These are phyloP conservation scores for Fraxinus quadrangulata DNA, from an alignment of 257 asterid genomes.

Conservation along the genomic window DNA sequence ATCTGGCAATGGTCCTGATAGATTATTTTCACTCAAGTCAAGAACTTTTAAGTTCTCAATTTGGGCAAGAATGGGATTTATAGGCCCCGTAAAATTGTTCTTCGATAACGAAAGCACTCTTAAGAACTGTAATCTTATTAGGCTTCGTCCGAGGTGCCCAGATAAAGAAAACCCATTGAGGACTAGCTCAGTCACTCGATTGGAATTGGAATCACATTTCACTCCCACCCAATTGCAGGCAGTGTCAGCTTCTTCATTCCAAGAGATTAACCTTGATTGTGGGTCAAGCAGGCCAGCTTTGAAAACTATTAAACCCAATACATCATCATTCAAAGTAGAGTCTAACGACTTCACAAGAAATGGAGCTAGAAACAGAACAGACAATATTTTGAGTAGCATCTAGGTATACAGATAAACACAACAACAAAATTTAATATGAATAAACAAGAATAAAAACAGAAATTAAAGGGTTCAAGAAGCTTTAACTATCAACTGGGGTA, in stretches of 20 bases:
- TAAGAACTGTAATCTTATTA: conserved; percentile 52
- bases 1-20: conserved; percentile 58
- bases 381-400: conserved; percentile 31
- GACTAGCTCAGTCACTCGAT: conserved; percentile 63
- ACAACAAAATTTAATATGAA: not conserved
- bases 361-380: conserved; percentile 36
- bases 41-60: conserved; percentile 46
- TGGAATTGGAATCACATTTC: conserved; percentile 50
- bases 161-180: conserved; percentile 64
- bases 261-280: conserved; percentile 53
- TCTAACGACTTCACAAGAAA: conserved; percentile 40
- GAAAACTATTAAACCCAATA: conserved; percentile 73
- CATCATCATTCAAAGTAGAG: conserved; percentile 82
- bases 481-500: not conserved
- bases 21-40: conserved; percentile 59
- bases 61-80: conserved; percentile 57
- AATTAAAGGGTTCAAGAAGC: not conserved
- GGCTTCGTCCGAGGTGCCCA: conserved; percentile 70
- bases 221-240: conserved; percentile 82
- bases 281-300: conserved; percentile 74
- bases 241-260: conserved; percentile 71
- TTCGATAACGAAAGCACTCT: conserved; percentile 51
- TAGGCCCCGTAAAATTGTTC: conserved; percentile 63
- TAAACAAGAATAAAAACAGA: conserved; percentile 3
- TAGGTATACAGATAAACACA: conserved; percentile 16